Base-by-base conservation (phyloP, 2,329 filamentous ascomycete genomes). In the Talaromyces pinophilus region DNA sequence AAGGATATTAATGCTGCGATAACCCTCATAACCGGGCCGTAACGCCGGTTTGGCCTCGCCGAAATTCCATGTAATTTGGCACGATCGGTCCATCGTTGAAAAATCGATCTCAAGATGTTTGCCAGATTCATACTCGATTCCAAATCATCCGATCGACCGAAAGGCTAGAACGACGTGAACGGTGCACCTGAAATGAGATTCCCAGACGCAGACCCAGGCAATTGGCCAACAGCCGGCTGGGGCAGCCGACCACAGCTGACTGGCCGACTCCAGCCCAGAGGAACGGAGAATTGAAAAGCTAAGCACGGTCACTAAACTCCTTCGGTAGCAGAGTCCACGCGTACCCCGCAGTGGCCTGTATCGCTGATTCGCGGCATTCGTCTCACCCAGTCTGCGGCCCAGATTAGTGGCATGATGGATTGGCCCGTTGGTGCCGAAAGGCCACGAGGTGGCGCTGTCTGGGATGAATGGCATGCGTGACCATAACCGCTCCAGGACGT, bases 281-380 rank as follows among this genome's bases (percentile, higher is more conserved):
- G 19, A 38, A 57, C 54, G 54, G 54, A 40, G 22, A 57, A 57
- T 22, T 57, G 19, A 57, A 57, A 57, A 57, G 54, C 54, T 57
- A 57, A 38, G 54, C 52, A 57, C 54, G 25, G 54, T 22, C 33
- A 38, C 54, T 40, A 57, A 38, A 40, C 54, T 40, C 1, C 3
- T 57, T 30, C 5, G 1, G 52, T 35, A 5, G 33, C 33, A 38
- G 54, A 11, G 25, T 19, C 17, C 8, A 35, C 30, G 25, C 50
- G 50, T 55, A 33, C 52, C 52, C 54, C 54, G 54, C 54, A 57
- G 35, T 5, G 52, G n/a, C 52, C n/a, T 3, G 10, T n/a, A 5
- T 19, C 2, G 17, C 17, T 33, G 25, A 54, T 54, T 54, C 25
- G 50, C n/a, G 15, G 5, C 1, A n/a, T 42, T n/a, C 40, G 40